Percentiles rank a stretch among this genome's conserved stretches.
phyloP scores from a whole-genome alignment of 2,329 filamentous ascomycete genomes.

The Sclerotiophoma versabilis region DNA sequence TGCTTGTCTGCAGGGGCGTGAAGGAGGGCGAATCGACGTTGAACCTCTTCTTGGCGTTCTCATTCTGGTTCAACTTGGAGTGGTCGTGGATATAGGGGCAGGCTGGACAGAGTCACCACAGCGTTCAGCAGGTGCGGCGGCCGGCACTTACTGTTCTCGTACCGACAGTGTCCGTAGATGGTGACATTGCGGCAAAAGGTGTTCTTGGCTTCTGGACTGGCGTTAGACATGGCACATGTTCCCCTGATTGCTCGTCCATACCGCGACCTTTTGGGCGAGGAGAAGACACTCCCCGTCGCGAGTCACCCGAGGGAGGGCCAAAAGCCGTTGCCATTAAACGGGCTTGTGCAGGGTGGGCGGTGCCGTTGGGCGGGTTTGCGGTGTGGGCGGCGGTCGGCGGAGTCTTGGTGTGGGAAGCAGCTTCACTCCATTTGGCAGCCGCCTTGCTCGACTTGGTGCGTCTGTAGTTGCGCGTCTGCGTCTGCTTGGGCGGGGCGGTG shows the following conservation, averaged over 20 bases:
- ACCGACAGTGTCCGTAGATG: conserved; percentile 92
- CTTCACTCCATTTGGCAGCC: conserved; percentile 40
- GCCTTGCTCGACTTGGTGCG: conserved; percentile 37
- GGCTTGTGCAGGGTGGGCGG: background rate
- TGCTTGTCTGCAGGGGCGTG: conserved; percentile 69
- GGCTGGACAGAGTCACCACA: conserved; percentile 38
- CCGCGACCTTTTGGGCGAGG: conserved; percentile 54
- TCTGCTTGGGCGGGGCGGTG: conserved; percentile 36
- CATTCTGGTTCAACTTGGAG: conserved; percentile 65
- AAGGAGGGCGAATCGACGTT: conserved; percentile 98
- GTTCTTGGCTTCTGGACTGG: conserved; percentile 83
- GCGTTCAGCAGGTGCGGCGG: conserved; percentile 10
- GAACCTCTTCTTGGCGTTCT: conserved; percentile 73
- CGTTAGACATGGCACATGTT: no score
- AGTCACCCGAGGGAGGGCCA: conserved; percentile 48
- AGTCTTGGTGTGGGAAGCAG: conserved; percentile 20
- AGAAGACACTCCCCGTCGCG: conserved; percentile 52
- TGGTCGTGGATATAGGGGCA: conserved; percentile 90
- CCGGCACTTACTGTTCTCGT: conserved; percentile 72
- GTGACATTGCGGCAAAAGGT: conserved; percentile 91
- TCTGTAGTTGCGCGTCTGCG: conserved; percentile 34
- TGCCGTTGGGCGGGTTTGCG: conserved; percentile 11
- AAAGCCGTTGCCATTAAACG: conserved; percentile 49
- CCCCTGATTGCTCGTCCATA: no score
- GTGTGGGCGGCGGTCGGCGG: conserved; percentile 24